Conservation (phyloP, 495 filamentous ascomycete genomes). For the Aspergillus affinis region DNA sequence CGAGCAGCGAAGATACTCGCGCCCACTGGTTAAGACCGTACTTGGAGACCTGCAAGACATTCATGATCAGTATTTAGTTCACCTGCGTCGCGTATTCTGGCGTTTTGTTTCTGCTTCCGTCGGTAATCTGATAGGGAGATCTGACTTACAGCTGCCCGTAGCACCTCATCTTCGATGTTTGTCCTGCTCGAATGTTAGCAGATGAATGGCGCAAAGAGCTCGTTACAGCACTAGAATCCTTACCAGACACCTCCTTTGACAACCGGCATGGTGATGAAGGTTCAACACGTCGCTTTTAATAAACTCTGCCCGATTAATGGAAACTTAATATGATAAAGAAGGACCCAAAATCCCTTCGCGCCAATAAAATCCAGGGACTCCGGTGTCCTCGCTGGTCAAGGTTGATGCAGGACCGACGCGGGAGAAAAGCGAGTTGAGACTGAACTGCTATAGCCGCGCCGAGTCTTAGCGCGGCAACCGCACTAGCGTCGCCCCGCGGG, state of each 20-base stretch:
- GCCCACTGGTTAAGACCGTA: slow-evolving; percentile 99
- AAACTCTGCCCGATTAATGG: slow-evolving; percentile 13
- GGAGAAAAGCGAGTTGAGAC: slow-evolving; percentile 20
- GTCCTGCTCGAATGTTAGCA: slow-evolving; percentile 47
- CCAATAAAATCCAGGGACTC: slow-evolving; percentile 4
- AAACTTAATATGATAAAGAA: slow-evolving; percentile 7
- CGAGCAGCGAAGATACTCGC: slow-evolving; percentile 93
- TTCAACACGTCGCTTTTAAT: slow-evolving; percentile 9
- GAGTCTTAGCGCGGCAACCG: slow-evolving; percentile 24
- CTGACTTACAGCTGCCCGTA: slow-evolving; percentile 71
- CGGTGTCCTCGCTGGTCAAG: slow-evolving; percentile 11
- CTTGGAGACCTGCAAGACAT: slow-evolving; percentile 67
- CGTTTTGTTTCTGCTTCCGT: neutral
- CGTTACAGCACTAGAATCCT: slow-evolving; percentile 45
- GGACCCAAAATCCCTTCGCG: neutral
- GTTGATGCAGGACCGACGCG: slow-evolving; percentile 16
- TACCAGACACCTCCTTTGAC: slow-evolving; percentile 98
- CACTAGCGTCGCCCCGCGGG: slow-evolving; percentile 26
- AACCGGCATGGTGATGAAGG: slow-evolving; percentile 70
- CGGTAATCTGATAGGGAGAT: neutral
- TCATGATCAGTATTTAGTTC: slow-evolving; percentile 23
- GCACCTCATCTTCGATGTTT: slow-evolving; percentile 89
- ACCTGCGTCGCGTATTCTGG: neutral
- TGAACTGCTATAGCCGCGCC: slow-evolving; percentile 21
- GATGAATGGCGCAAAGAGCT: slow-evolving; percentile 3